Evolutionary conservation across 2,329 filamentous ascomycete genomes (phyloP), one percentile per base, ranked within the genome.

Genomic region (Helotiales sp.): DNA sequence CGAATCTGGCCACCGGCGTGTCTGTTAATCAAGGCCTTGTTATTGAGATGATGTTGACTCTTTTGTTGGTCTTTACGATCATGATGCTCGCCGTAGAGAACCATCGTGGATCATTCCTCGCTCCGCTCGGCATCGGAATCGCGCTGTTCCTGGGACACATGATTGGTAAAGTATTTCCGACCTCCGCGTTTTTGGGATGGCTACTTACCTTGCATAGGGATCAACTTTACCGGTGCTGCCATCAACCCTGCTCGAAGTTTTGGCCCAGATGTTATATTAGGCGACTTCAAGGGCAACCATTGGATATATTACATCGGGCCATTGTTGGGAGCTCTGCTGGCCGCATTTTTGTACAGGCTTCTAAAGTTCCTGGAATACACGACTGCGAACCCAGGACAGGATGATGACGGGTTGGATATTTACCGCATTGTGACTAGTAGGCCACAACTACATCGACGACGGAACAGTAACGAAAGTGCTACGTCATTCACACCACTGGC

Each of bases 101-200:
- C 79, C 90, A 93, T 77, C 88, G 89, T 52, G 87, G 87, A 2
- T 93, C 91, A 0, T 92, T 85, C 75, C 79, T 93, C 1, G 91
- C 91, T 0, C 91, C 91, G 0, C 80, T 93, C 3, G 90, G 89
- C 13, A 92, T 93, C 71, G 91, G 91, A 0, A 78, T 92, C 1
- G 82, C 90, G 0, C 83, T 93, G 62, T 93, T 93, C 77, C 84
- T 93, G 50, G 80, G 68, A 11, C 67, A 73, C 30, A 52, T 72
- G 15, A 61, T 59, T 61, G 71, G 72, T 72, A 67, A n/a, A 64
- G 6, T 34, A 40, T 20, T 7, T 32, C 8, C 10, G 5, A 10
- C 13, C 17, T 32, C 40, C 40, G 8, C 20, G 17, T 6, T 3
- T 15, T 22, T 26, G 15, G 3, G 7, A 49, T 20, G 10, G 2